Conservation (phyloP, 1,284 basidiomycete genomes). For the Boletellus deceptivus region DNA sequence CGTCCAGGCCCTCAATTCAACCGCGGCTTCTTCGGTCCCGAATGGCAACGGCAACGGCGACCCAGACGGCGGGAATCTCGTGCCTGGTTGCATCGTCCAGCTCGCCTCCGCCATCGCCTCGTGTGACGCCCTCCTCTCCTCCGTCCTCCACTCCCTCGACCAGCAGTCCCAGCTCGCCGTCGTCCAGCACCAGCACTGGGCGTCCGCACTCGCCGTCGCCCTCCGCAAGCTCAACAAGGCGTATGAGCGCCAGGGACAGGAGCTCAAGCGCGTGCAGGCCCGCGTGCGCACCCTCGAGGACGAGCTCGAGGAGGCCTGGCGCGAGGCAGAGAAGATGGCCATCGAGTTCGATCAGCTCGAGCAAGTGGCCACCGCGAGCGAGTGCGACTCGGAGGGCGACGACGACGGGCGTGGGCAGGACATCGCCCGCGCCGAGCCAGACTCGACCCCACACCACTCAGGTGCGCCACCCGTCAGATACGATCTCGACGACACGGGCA, state of each 20-base stretch:
- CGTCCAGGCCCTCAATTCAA: conserved; percentile 59
- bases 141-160: conserved; percentile 55
- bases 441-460: neutral
- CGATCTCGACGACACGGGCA: conserved; percentile 39
- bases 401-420: neutral
- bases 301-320: conserved; percentile 79
- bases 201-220: conserved; percentile 71
- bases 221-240: conserved; percentile 74
- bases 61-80: conserved; percentile 20
- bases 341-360: conserved; percentile 59
- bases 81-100: conserved; percentile 49
- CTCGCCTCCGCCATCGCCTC: conserved; percentile 57
- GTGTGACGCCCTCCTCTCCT: conserved; percentile 57
- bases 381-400: conserved; percentile 20
- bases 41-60: too few species aligned
- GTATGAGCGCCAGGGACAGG: conserved; percentile 60
- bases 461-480: conserved; percentile 5
- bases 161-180: conserved; percentile 62
- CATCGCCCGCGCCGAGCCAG: neutral
- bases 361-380: conserved; percentile 30
- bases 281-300: conserved; percentile 56
- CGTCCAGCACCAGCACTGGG: conserved; percentile 62
- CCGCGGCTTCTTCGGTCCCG: conserved; percentile 20
- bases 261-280: conserved; percentile 48
- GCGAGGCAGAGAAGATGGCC: conserved; percentile 68